Conservation (phyloP, 2,329 filamentous ascomycete species). For the Colletotrichum nymphaeae region DNA sequence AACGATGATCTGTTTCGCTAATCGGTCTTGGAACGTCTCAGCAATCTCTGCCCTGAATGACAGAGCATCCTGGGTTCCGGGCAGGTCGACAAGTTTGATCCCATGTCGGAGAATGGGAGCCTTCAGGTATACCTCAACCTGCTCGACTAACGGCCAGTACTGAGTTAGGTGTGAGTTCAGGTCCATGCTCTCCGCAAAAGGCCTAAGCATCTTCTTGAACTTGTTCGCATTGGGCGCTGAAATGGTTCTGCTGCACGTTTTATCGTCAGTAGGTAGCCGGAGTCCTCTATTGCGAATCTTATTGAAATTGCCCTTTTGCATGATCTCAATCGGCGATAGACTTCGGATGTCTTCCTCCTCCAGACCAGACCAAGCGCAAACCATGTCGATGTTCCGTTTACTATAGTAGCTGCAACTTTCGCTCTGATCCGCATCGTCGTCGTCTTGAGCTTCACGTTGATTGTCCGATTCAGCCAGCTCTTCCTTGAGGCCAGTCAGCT, state of each 20-base stretch:
- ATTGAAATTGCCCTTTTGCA: background rate
- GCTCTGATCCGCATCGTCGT: background rate
- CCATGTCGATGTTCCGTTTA: no score
- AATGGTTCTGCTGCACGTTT: background rate
- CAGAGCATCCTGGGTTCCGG: conserved; percentile 35
- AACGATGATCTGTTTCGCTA: conserved; percentile 31
- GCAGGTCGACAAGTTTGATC: conserved; percentile 36
- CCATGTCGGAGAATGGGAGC: conserved; percentile 30
- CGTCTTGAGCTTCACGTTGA: background rate
- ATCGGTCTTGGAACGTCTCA: conserved; percentile 1
- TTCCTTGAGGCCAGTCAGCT: conserved; percentile 25
- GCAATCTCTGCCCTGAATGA: conserved; percentile 31
- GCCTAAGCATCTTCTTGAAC: conserved; percentile 22
- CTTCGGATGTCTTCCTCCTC: background rate
- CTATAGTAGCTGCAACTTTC: no score
- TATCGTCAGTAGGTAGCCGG: background rate
- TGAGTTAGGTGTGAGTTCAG: background rate
- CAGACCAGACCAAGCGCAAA: conserved; percentile 30
- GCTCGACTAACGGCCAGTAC: conserved; percentile 36
- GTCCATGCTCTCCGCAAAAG: conserved; percentile 25
- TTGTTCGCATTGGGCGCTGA: background rate
- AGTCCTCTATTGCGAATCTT: no score
- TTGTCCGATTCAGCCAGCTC: conserved; percentile 18
- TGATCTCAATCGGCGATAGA: background rate
- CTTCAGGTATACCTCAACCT: conserved; percentile 31